Conservation (phyloP, 495 filamentous ascomycete genomes). For the Penicillium steckii region DNA sequence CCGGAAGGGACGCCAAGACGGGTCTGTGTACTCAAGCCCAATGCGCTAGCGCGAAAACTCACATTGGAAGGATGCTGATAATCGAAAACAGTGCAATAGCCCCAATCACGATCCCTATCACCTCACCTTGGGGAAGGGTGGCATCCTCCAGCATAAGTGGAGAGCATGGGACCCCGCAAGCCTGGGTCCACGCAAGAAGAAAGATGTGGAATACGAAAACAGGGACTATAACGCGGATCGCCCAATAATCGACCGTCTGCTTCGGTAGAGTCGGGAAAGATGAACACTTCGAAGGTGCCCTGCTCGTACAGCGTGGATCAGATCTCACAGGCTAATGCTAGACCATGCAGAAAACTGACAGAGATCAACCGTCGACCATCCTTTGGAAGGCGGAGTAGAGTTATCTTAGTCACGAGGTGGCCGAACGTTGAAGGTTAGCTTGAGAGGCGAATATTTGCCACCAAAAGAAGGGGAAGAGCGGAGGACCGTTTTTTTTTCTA, state of each 20-base stretch:
- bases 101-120: conserved; percentile 38
- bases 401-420: too few relatives aligned
- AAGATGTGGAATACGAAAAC: conserved; percentile 15
- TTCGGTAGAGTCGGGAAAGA: background rate
- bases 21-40: conserved; percentile 6
- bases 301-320: conserved; percentile 7
- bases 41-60: conserved; percentile 11
- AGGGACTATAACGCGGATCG: background rate
- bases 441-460: conserved; percentile 2
- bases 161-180: conserved; percentile 5
- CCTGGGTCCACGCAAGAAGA: conserved; percentile 6
- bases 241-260: background rate
- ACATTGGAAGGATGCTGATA: conserved; percentile 38
- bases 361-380: conserved; percentile 1
- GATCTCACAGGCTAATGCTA: conserved; percentile 4
- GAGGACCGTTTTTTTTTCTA: conserved; percentile 14
- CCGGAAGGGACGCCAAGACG: conserved; percentile 8
- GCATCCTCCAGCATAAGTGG: conserved; percentile 25
- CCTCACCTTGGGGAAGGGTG: conserved; percentile 21
- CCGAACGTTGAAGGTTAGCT: background rate
- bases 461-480: conserved; percentile 40
- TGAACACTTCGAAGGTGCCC: background rate
- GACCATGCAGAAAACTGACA: conserved; percentile 10
- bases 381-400: background rate
- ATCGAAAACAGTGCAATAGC: conserved; percentile 29